Percentiles rank a stretch among this genome's conserved stretches.
These are phyloP conservation scores for Alloteropsis semialata DNA, from an alignment of 176 grass and related monocot genomes.

Conservation along the genomic window DNA sequence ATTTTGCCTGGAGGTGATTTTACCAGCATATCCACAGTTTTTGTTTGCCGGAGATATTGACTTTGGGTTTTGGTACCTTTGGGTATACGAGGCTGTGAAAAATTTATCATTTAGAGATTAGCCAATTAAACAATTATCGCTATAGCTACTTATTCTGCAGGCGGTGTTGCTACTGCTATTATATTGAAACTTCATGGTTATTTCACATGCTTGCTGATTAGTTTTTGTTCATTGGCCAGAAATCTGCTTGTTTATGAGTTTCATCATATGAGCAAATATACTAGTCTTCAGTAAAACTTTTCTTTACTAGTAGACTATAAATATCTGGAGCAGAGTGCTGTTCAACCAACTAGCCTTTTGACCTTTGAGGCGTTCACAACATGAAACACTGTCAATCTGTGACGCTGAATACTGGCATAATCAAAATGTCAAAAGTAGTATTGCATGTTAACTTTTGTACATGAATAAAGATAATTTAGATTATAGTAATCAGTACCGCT, in stretches of 20 bases:
- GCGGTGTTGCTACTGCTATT: neutral
- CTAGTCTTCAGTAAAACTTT: neutral
- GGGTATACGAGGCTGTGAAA: constrained; percentile 12
- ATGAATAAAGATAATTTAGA: no score
- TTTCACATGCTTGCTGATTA: neutral
- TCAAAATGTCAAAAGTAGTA: no score
- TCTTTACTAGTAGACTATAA: neutral
- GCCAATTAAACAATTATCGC: constrained; percentile 9
- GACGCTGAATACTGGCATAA: neutral
- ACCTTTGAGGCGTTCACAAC: neutral
- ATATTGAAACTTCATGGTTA: constrained; percentile 7
- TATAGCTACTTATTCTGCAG: neutral
- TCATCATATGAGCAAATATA: neutral
- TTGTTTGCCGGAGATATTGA: constrained; percentile 26
- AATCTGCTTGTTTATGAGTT: neutral
- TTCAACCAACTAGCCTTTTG: neutral
- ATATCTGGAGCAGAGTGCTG: neutral
- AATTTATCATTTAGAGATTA: constrained; percentile 13
- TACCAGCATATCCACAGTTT: neutral
- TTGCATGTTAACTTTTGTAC: no score
- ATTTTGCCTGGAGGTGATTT: constrained; percentile 16
- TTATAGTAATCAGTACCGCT: no score
- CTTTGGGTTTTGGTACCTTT: constrained; percentile 9
- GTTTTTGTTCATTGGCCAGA: neutral
- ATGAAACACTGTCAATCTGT: neutral